phyloP scores from a whole-genome alignment of 2,329 filamentous ascomycete species.

The Lomentospora prolificans region DNA sequence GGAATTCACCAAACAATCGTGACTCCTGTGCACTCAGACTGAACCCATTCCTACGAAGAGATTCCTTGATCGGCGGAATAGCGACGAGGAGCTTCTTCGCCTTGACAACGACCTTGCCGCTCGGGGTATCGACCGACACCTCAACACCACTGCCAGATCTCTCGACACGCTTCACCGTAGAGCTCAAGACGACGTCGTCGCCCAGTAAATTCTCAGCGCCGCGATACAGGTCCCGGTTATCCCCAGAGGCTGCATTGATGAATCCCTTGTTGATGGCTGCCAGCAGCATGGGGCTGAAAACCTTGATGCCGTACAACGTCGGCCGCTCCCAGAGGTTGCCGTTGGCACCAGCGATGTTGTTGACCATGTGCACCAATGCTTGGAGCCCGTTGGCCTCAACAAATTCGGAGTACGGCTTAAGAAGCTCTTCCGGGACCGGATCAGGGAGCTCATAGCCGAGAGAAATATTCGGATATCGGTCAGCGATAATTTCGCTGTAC shows the following conservation, averaged over 20 bases:
- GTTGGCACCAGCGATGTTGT: conserved; percentile 23
- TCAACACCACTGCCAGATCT: conserved; percentile 15
- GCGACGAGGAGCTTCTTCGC: conserved; percentile 26
- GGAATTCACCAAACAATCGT: conserved; percentile 24
- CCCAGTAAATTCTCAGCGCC: conserved; percentile 18
- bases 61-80: conserved; percentile 20
- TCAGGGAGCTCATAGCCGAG: conserved; percentile 24
- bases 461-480: conserved; percentile 6
- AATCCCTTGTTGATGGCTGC: background rate
- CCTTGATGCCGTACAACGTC: conserved; percentile 29
- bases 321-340: conserved; percentile 28
- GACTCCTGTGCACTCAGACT: conserved; percentile 21
- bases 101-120: conserved; percentile 18
- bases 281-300: conserved; percentile 15
- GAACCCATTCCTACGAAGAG: conserved; percentile 21
- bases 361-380: conserved; percentile 23
- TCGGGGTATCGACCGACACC: conserved; percentile 18
- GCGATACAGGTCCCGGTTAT: conserved; percentile 18
- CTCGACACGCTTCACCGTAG: conserved; percentile 14
- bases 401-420: conserved; percentile 30
- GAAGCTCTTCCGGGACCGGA: conserved; percentile 33
- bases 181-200: conserved; percentile 17
- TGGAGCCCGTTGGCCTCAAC: conserved; percentile 29
- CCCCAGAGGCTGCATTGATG: conserved; percentile 4
- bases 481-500: conserved; percentile 3